Evolutionary conservation across 2,329 filamentous ascomycete genomes (phyloP), one percentile per base, ranked within the genome.

Genomic region (Claviceps sp.): DNA sequence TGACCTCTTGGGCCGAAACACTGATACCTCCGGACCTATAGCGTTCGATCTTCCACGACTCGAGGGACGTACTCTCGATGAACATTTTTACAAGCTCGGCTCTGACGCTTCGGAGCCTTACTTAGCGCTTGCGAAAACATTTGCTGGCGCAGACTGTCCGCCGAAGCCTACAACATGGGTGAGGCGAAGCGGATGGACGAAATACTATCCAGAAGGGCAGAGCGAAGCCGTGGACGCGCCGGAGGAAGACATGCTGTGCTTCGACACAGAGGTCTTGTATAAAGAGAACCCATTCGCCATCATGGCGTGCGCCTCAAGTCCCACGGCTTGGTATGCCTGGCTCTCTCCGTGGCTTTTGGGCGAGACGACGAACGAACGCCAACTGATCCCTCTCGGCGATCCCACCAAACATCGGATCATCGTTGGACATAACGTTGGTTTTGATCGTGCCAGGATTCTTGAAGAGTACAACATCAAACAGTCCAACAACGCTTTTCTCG

Each of bases 251-350:
- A 84, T 91, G 75, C 72, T 97, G 51, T 90, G 86, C 40, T 98
- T 98, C 60, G 93, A 98, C 68, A 95, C 90, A 1, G 93, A 98
- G 68, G 90, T 96, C 47, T 84, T 98, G 84, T 98, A 85, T 79
- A 95, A 94, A 65, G 82, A 93, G 63, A 91, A 84, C 58, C 84
- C 86, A 0, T 98, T 88, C 66, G 89, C 94, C 0, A 88, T 95
- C 53, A 97, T 98, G 88, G 93, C 94, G 22, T 97, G 91, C 64
- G 93, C 94, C 14, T 86, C 84, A 18, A 89, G 89, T 59, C 84
- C 88, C 0, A 90, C 82, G 3, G 84, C 89, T 34, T 98, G 94
- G 94, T 98, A 98, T 70, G 88, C 85, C 0, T 98, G 93, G 93
- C 68, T 98, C 50, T 98, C 93, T 13, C 93, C 93, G 0, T 98